Evolutionary conservation across 257 asterid species (phyloP), one percentile per base, ranked within the genome.

Genomic region (Solanum habrochaites): DNA sequence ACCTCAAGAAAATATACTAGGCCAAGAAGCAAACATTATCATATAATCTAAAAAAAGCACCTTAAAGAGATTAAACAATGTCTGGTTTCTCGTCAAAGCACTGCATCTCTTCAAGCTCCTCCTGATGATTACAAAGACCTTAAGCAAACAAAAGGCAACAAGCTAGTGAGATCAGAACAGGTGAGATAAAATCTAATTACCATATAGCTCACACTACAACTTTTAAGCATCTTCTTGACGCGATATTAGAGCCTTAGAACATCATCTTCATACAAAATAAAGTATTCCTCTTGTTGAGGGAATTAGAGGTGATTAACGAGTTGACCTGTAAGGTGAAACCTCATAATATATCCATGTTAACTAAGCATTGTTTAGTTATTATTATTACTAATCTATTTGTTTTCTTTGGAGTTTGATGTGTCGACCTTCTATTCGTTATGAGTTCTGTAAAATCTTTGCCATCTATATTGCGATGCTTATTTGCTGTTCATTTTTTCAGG

Each of bases 61-160:
- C 99, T 95, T 95, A 93, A 95, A 95, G 90, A 97, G 91, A 92
- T 94, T 94, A 92, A 92, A 95, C 91, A 97, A 88, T 84, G 99
- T 97, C 91, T 94, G 98, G 86, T 77, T 94, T 90, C 91, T 95
- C 42, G 99, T 97, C 91, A 95, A 92, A 90, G 98, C 98, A 88
- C 98, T 95, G 92, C 99, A 97, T 88, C 99, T 91, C 95, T 97
- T 97, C 89, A 97, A 92, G 92, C 93, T 97, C 93, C 98, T 93
- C 91, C 98, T 92, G 86, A 97, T 97, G 82, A 94, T 93, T 90
- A 93, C 91, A 91, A 95, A 97, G 89, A 92, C 95, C 99, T 96
- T 86, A 91, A 91, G 82, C 86, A 86, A 80, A 84, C 11, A 37
- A 75, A 69, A 90, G 88, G 69, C 73, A 64, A 89, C 72, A 80